phyloP scores from a whole-genome alignment of 2,329 filamentous ascomycete species.

The Hypoxylon sp. region DNA sequence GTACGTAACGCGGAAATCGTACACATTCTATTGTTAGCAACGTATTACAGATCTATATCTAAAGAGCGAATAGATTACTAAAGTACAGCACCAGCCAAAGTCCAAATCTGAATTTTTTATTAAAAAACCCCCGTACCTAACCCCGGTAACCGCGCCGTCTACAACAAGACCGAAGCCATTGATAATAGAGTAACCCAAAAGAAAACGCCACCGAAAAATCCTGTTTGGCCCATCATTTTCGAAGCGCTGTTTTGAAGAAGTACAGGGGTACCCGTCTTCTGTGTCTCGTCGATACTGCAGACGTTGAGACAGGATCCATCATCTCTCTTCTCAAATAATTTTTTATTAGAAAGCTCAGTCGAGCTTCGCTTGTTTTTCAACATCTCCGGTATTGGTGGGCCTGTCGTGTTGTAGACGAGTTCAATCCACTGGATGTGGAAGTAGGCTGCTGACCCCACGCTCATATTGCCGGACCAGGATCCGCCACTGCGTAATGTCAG shows the following conservation, averaged over 20 bases:
- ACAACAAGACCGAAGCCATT: slow-evolving; percentile 43
- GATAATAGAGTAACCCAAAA: slow-evolving; percentile 48
- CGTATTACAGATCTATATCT: slow-evolving; percentile 13
- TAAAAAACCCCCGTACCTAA: neutral
- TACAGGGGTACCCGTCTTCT: slow-evolving; percentile 58
- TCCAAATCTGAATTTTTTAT: neutral
- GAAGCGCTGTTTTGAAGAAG: slow-evolving; percentile 52
- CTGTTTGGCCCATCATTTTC: slow-evolving; percentile 39
- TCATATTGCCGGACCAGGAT: slow-evolving; percentile 73
- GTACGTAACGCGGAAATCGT: neutral
- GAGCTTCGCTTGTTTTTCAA: slow-evolving; percentile 23
- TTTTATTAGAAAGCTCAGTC: neutral
- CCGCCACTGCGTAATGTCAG: slow-evolving; percentile 59
- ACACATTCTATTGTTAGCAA: slow-evolving; percentile 4
- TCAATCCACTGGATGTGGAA: slow-evolving; percentile 76
- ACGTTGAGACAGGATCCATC: slow-evolving; percentile 48
- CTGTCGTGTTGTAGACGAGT: slow-evolving; percentile 67
- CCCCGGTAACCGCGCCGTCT: slow-evolving; percentile 5
- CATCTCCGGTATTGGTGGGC: slow-evolving; percentile 18
- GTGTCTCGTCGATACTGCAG: slow-evolving; percentile 57
- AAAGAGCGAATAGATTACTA: slow-evolving; percentile 3
- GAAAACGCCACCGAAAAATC: slow-evolving; percentile 39
- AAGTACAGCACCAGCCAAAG: slow-evolving; percentile 8
- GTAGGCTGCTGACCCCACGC: slow-evolving; percentile 62
- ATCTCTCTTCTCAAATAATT: slow-evolving; percentile 35